These are phyloP conservation scores for Euphrasia confusa DNA, from an alignment of 257 asterid species.

Conservation along the genomic window DNA sequence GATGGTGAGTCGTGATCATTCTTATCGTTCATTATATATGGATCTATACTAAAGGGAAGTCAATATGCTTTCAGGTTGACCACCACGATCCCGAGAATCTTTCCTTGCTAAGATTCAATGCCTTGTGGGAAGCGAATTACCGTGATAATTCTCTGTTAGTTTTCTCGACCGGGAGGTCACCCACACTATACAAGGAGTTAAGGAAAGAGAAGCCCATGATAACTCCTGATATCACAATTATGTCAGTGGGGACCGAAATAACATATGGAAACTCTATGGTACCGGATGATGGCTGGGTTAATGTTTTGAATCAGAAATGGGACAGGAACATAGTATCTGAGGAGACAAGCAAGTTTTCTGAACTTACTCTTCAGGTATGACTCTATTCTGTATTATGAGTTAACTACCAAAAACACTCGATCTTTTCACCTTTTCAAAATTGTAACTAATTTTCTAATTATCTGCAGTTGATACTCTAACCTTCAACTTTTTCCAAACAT, in stretches of 20 bases:
- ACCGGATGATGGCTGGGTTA: constrained; percentile 95
- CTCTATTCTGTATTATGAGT: neutral
- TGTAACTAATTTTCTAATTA: too few relatives aligned
- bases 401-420: too few relatives aligned
- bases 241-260: constrained; percentile 98
- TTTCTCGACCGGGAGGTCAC: constrained; percentile 97
- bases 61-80: constrained; percentile 65
- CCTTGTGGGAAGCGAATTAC: constrained; percentile 88
- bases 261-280: constrained; percentile 93
- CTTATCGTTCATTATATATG: constrained; percentile 2
- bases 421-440: too few relatives aligned
- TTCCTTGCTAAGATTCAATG: constrained; percentile 90
- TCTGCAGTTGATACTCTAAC: too few relatives aligned
- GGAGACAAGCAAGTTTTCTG: constrained; percentile 70
- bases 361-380: constrained; percentile 84
- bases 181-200: constrained; percentile 77
- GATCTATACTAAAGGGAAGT: constrained; percentile 22
- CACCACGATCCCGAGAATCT: constrained; percentile 76
- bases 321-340: constrained; percentile 68
- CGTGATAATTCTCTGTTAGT: constrained; percentile 85
- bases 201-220: constrained; percentile 97
- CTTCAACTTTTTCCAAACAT: too few relatives aligned
- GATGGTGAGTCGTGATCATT: constrained; percentile 49
- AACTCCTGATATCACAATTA: constrained; percentile 90
- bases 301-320: constrained; percentile 81